Conservation (phyloP, 164 flowering plant species). For the Stephania yunnanensis region DNA sequence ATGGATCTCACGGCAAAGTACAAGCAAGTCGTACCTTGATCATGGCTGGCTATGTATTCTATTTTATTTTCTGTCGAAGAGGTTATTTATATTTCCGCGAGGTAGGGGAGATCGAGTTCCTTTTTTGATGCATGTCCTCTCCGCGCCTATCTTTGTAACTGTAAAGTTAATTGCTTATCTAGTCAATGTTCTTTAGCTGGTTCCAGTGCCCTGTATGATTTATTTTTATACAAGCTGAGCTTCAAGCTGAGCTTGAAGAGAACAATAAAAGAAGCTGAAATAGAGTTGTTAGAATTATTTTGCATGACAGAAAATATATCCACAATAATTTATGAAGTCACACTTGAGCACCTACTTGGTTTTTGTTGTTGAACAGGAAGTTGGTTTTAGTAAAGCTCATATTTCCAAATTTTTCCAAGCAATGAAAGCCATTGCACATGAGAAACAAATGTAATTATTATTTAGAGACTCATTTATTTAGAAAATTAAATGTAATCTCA, state of each 20-base stretch:
- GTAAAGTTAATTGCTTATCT: background rate
- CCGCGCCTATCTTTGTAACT: background rate
- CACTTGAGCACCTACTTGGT: too few relatives aligned
- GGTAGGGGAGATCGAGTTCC: background rate
- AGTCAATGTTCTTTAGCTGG: constrained; percentile 1
- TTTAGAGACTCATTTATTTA: too few relatives aligned
- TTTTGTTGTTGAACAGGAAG: too few relatives aligned
- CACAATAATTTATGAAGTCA: too few relatives aligned
- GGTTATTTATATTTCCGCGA: background rate
- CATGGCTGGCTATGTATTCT: constrained; percentile 24
- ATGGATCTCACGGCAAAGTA: constrained; percentile 6
- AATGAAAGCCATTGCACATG: too few relatives aligned
- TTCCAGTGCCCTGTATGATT: background rate
- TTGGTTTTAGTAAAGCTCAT: too few relatives aligned
- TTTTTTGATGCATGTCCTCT: background rate
- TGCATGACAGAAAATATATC: too few relatives aligned
- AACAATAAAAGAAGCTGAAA: background rate
- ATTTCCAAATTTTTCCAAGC: too few relatives aligned
- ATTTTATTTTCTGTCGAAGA: background rate
- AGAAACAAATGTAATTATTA: too few relatives aligned
- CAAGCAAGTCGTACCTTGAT: constrained; percentile 10
- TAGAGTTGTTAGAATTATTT: background rate
- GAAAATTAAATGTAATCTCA: too few relatives aligned
- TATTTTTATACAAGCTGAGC: background rate
- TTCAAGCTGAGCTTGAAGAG: background rate